Percentiles rank a stretch among this genome's conserved stretches.
These are phyloP conservation scores for Monilinia aucupariae DNA, from an alignment of 2,329 filamentous ascomycete species.

Conservation along the genomic window DNA sequence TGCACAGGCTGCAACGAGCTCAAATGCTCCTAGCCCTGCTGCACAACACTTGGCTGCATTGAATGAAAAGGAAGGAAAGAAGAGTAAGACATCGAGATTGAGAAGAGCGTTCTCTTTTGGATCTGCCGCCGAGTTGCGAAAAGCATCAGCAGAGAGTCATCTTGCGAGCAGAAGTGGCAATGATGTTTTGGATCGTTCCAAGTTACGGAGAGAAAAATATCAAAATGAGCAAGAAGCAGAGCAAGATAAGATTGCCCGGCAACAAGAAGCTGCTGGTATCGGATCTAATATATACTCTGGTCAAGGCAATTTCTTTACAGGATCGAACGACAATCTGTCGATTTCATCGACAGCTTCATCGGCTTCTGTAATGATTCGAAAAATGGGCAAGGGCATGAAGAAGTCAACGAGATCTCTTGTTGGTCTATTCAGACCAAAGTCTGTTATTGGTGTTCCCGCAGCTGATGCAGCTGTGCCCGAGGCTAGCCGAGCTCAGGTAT, in stretches of 20 bases:
- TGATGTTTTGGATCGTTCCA: slow-evolving; percentile 43
- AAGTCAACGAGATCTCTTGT: slow-evolving; percentile 86
- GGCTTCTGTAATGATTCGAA: slow-evolving; percentile 88
- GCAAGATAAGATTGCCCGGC: slow-evolving; percentile 83
- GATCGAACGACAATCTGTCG: slow-evolving; percentile 91
- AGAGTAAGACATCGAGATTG: slow-evolving; percentile 80
- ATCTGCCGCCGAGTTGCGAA: slow-evolving; percentile 83
- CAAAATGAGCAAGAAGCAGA: slow-evolving; percentile 69
- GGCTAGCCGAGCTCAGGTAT: slow-evolving; percentile 75
- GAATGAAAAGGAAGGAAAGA: slow-evolving; percentile 72
- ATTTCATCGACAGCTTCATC: slow-evolving; percentile 87
- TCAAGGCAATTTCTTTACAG: slow-evolving; percentile 74
- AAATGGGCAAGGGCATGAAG: slow-evolving; percentile 99
- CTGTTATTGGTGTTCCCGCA: slow-evolving; percentile 70
- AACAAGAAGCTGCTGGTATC: slow-evolving; percentile 87
- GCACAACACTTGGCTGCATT: slow-evolving; percentile 82
- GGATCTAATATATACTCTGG: slow-evolving; percentile 92
- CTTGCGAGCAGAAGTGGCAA: slow-evolving; percentile 24
- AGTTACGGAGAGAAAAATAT: slow-evolving; percentile 59
- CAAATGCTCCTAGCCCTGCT: slow-evolving; percentile 51
- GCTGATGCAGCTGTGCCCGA: slow-evolving; percentile 62
- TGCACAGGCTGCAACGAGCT: slow-evolving; percentile 33
- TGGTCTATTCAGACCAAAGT: slow-evolving; percentile 92
- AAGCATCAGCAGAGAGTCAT: slow-evolving; percentile 60
- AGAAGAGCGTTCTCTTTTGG: slow-evolving; percentile 94